These are phyloP conservation scores for Lignosus rhinocerotis DNA, from an alignment of 1,284 basidiomycete genomes.

Conservation along the genomic window DNA sequence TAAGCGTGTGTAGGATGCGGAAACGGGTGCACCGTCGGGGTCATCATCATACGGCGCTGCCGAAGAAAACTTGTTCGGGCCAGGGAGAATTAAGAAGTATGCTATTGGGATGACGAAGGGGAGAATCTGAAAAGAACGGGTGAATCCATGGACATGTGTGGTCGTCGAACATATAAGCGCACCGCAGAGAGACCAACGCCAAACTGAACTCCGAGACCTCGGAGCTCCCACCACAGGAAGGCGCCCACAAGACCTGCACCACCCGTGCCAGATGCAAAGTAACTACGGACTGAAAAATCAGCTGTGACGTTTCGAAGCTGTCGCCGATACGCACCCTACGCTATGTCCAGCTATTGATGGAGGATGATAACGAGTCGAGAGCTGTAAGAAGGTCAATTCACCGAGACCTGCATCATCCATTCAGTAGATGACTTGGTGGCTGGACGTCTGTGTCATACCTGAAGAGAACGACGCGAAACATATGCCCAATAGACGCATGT, in stretches of 20 bases:
- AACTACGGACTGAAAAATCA: conserved; percentile 41
- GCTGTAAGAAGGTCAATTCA: conserved; percentile 92
- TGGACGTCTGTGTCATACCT: conserved; percentile 46
- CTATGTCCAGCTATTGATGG: conserved; percentile 68
- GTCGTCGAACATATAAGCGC: conserved; percentile 26
- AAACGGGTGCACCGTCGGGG: conserved; percentile 31
- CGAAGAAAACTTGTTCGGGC: conserved; percentile 45
- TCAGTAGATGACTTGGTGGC: neutral
- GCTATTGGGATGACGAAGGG: conserved; percentile 76
- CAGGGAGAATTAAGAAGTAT: conserved; percentile 77
- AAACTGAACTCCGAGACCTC: conserved; percentile 79
- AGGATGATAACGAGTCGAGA: conserved; percentile 83
- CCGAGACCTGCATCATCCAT: conserved; percentile 64
- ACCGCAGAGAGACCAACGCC: conserved; percentile 85
- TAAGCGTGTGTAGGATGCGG: conserved; percentile 55
- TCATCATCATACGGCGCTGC: conserved; percentile 39
- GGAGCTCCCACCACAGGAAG: conserved; percentile 91
- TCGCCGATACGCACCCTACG: conserved; percentile 53
- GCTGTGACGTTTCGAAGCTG: neutral
- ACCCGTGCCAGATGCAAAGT: conserved; percentile 91
- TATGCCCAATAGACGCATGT: conserved; percentile 83
- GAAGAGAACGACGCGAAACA: conserved; percentile 88
- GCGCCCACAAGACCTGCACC: conserved; percentile 93
- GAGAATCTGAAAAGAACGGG: conserved; percentile 53
- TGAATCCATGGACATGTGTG: neutral